These are phyloP conservation scores for Trametes villosa DNA, from an alignment of 768 basidiomycete genomes.

Conservation along the genomic window DNA sequence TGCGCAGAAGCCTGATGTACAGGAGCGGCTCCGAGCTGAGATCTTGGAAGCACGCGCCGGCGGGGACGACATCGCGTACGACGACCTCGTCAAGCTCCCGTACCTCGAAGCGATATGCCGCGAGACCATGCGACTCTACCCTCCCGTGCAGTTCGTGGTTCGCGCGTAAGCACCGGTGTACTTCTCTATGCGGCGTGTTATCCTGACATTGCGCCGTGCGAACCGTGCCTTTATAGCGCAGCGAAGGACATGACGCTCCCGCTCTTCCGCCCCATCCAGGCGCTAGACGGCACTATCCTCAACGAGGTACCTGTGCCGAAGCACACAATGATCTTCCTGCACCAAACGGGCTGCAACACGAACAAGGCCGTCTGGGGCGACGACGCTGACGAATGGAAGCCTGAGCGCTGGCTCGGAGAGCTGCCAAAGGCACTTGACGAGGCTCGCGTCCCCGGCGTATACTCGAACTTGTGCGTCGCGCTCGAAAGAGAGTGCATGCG, in stretches of 20 bases:
- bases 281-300: constrained; percentile 42
- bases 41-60: constrained; percentile 18
- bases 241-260: constrained; percentile 45
- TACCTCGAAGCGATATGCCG: constrained; percentile 68
- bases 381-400: constrained; percentile 38
- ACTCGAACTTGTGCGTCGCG: constrained; percentile 22
- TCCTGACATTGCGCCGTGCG: too few species aligned
- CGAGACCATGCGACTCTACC: constrained; percentile 58
- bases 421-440: constrained; percentile 14
- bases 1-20: constrained; percentile 37
- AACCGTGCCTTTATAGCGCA: too few species aligned
- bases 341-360: constrained; percentile 5
- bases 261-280: constrained; percentile 41
- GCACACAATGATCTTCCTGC: constrained; percentile 15
- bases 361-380: constrained; percentile 43
- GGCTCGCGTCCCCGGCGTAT: constrained; percentile 19
- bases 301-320: constrained; percentile 44
- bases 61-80: constrained; percentile 37
- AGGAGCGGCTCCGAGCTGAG: constrained; percentile 36
- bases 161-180: constrained; percentile 17
- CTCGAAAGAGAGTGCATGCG: not conserved
- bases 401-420: constrained; percentile 21
- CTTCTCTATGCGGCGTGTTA: too few species aligned
- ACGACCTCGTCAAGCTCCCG: constrained; percentile 40
- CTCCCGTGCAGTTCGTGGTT: not conserved